Evolutionary conservation across 805 yeast genomes (phyloP), one percentile per base, ranked within the genome.

Genomic region (Starmera dryadoides): DNA sequence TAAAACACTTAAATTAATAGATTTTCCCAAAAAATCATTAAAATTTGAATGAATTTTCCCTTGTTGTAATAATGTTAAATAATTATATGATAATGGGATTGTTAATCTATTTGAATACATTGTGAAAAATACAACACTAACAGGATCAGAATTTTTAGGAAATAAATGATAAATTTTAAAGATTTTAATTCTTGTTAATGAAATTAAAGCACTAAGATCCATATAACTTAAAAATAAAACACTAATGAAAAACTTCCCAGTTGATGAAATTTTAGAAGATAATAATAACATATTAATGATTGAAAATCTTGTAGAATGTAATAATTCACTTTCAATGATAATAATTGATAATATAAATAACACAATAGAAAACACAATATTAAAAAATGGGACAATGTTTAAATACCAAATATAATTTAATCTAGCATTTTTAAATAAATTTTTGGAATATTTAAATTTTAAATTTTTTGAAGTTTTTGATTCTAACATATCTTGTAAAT

Each of bases 71-170:
- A 86, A 64, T 37, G 84, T 82, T 41, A 86, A 58, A 54, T 83
- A 86, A 59, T 86, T 86, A 61, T 82, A 86, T 20, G 86, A 77
- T 45, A 86, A 65, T 10, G 95, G 95, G 11, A 86, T 79, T 0
- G 95, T 84, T 55, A 86, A 64, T 45, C 95, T 77, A 37, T 89
- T 82, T 16, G 86, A 79, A 50, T 86, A 86, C 50, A 84, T 81
- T 17, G 88, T 77, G 56, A 84, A 86, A 55, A 86, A 86, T 26
- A 86, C 69, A 18, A 83, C 72, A 14, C 86, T 78, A 0, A 85
- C 82, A 0, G 86, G 81, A 53, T 82, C 91, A 0, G 91, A 80
- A 38, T 78, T 72, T 45, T 71, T 71, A 16, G 81, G 77, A 12
- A 83, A 87, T 42, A 86, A 68, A 44, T 83, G 88, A 55, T 85